Percentiles rank a stretch among this genome's conserved stretches.
Conservation (phyloP, 2,329 filamentous ascomycete species). For the Metarhizium sp. region DNA sequence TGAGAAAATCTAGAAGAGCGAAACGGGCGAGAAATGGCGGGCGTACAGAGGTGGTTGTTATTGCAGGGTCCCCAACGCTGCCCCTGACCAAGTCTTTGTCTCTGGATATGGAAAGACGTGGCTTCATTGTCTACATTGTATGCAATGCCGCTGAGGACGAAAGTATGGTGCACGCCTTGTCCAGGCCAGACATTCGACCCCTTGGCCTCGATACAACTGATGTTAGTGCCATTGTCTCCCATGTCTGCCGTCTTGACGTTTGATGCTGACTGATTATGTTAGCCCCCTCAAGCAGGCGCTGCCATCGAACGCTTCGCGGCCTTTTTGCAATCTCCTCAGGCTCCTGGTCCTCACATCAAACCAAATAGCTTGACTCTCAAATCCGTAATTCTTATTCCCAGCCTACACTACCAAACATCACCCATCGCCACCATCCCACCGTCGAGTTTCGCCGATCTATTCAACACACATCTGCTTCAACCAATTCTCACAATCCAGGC, state of each 20-base stretch:
- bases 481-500: slow-evolving; percentile 83
- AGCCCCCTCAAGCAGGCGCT: slow-evolving; percentile 59
- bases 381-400: slow-evolving; percentile 76
- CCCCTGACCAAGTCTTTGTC: slow-evolving; percentile 76
- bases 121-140: slow-evolving; percentile 88
- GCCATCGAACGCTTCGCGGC: slow-evolving; percentile 64
- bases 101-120: slow-evolving; percentile 78
- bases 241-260: not conserved
- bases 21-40: slow-evolving; percentile 74
- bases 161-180: slow-evolving; percentile 62
- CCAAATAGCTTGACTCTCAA: slow-evolving; percentile 68
- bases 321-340: slow-evolving; percentile 64
- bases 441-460: slow-evolving; percentile 76
- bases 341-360: slow-evolving; percentile 66
- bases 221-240: slow-evolving; percentile 34
- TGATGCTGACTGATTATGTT: not conserved
- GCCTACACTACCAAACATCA: slow-evolving; percentile 68
- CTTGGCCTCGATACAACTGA: slow-evolving; percentile 77
- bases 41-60: slow-evolving; percentile 74
- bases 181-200: slow-evolving; percentile 72
- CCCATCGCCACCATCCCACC: slow-evolving; percentile 79
- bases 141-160: slow-evolving; percentile 83
- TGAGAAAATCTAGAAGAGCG: slow-evolving; percentile 63
- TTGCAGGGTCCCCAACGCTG: slow-evolving; percentile 80
- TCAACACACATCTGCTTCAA: slow-evolving; percentile 85